These are phyloP conservation scores for Sambucus nigra DNA, from an alignment of 129 eudicot species.

Conservation along the genomic window DNA sequence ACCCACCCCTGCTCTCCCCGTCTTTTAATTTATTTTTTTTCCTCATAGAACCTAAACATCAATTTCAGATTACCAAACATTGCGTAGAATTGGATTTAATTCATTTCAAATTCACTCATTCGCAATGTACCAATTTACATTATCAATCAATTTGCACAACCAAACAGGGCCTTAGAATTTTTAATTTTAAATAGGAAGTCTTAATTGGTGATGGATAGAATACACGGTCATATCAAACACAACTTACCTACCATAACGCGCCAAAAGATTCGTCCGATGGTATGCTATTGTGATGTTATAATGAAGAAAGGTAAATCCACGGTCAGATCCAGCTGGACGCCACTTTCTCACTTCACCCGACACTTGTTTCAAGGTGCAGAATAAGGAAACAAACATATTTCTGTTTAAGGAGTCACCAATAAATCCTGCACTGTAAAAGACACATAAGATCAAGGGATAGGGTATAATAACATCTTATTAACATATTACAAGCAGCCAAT, in stretches of 20 bases:
- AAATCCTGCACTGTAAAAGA: constrained; percentile 75
- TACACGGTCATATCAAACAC: constrained; percentile 8
- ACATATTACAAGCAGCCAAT: neutral
- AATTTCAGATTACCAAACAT: too few relatives aligned
- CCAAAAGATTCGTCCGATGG: constrained; percentile 92
- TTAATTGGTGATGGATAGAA: too few relatives aligned
- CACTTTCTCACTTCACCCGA: constrained; percentile 77
- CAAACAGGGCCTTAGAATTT: too few relatives aligned
- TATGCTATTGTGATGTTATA: constrained; percentile 87
- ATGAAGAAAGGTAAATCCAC: constrained; percentile 77
- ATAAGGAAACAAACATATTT: constrained; percentile 95
- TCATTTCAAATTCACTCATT: too few relatives aligned
- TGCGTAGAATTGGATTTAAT: too few relatives aligned
- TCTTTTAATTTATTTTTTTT: too few relatives aligned
- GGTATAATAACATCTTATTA: constrained; percentile 1
- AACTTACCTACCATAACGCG: constrained; percentile 98
- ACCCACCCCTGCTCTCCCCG: too few relatives aligned
- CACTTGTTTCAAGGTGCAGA: constrained; percentile 65
- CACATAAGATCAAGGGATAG: constrained; percentile 33
- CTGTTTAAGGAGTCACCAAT: constrained; percentile 95
- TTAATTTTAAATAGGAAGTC: too few relatives aligned
- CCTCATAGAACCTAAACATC: too few relatives aligned
- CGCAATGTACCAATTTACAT: too few relatives aligned
- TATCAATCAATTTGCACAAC: too few relatives aligned
- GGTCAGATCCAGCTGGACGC: constrained; percentile 97